phyloP scores from a whole-genome alignment of 495 filamentous ascomycete species.

The Podospora tetraspora region DNA sequence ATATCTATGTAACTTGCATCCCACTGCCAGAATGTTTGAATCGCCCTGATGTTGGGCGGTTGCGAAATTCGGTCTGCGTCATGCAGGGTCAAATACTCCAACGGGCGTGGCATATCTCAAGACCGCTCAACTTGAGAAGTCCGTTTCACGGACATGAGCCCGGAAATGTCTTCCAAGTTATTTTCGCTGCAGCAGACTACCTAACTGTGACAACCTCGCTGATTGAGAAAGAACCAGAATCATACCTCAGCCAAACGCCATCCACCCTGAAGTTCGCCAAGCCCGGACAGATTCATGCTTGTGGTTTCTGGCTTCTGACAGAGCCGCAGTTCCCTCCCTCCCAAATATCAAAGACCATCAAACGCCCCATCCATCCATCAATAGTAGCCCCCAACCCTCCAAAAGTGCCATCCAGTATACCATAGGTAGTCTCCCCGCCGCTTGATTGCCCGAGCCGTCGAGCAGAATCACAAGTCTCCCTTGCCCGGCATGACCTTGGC shows the following conservation, averaged over 20 bases:
- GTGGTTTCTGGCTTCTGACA: background rate
- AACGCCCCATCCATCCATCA: background rate
- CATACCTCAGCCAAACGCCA: background rate
- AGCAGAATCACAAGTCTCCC: conserved; percentile 35
- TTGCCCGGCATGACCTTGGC: conserved; percentile 70
- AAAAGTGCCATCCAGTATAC: background rate
- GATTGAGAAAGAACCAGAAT: background rate
- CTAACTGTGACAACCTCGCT: background rate
- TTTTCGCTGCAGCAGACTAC: background rate
- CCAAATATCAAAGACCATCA: background rate
- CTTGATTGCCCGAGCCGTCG: background rate
- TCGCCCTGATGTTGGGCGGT: background rate
- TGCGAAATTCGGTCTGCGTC: background rate
- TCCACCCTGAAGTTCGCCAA: background rate
- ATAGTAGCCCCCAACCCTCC: background rate
- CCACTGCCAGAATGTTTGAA: background rate
- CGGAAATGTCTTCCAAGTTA: background rate
- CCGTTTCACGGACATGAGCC: background rate
- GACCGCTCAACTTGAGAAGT: background rate
- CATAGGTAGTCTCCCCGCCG: background rate
- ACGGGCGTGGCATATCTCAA: background rate
- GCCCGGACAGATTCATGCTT: background rate
- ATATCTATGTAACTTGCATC: background rate
- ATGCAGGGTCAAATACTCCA: background rate
- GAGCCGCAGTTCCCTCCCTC: background rate